Evolutionary conservation across 345 rosid genomes (phyloP).

Genomic region (Linum tenue): DNA sequence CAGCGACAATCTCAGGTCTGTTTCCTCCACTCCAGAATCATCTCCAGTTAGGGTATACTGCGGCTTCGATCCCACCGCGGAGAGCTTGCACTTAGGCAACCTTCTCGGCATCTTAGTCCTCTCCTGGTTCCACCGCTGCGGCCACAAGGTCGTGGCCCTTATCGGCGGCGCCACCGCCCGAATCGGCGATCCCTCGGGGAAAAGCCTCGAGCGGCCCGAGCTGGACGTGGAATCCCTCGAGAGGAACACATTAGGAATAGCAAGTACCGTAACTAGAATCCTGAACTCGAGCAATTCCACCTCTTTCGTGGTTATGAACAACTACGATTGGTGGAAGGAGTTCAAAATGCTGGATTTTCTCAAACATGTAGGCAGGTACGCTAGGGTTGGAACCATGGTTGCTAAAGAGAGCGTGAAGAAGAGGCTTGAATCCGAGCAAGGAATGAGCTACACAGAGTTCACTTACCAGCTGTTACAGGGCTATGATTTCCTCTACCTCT

Average conservation of each 20-base stretch:
- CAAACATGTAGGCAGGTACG: constrained; percentile 66
- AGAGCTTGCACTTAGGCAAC: constrained; percentile 87
- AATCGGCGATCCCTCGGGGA: constrained; percentile 94
- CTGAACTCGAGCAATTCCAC: constrained; percentile 23
- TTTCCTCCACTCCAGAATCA: constrained; percentile 31
- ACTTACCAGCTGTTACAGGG: constrained; percentile 91
- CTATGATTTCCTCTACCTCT: constrained; percentile 64
- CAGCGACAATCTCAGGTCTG: constrained; percentile 63
- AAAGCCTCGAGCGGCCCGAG: constrained; percentile 83
- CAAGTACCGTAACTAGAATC: constrained; percentile 35
- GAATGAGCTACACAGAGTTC: constrained; percentile 91
- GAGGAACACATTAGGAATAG: constrained; percentile 50
- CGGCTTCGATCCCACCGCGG: constrained; percentile 95
- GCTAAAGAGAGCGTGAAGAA: constrained; percentile 86
- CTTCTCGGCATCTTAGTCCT: constrained; percentile 85
- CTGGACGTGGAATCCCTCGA: constrained; percentile 50
- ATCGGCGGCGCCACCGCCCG: constrained; percentile 93
- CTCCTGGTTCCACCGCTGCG: constrained; percentile 89
- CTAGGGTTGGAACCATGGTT: constrained; percentile 81
- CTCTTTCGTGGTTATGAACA: constrained; percentile 48
- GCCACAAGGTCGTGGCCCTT: constrained; percentile 77
- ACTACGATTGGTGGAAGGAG: constrained; percentile 97
- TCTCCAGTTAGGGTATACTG: constrained; percentile 63
- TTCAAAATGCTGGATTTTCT: constrained; percentile 67
- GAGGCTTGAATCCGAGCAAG: constrained; percentile 90